Percentiles rank a stretch among this genome's conserved stretches.
These are phyloP conservation scores for Paracoccidioides brasiliensis DNA, from an alignment of 2,329 filamentous ascomycete species.

Conservation along the genomic window DNA sequence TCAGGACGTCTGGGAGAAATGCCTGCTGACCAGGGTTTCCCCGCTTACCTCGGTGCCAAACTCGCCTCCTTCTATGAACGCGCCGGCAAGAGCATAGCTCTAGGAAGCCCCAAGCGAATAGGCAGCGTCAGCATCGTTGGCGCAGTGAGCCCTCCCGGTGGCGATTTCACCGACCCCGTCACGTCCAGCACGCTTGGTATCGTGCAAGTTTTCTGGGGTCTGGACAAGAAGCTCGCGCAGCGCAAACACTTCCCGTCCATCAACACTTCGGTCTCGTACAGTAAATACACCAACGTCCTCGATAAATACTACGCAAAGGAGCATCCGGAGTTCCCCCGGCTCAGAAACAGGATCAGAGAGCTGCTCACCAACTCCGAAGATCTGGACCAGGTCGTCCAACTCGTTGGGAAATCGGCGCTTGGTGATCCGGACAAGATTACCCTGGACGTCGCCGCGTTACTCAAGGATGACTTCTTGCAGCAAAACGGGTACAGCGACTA, in stretches of 20 bases:
- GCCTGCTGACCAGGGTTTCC: conserved; percentile 99
- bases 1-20: conserved; percentile 98
- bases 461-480: conserved; percentile 98
- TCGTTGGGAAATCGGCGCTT: conserved; percentile 92
- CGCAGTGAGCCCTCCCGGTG: conserved; percentile 90
- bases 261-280: conserved; percentile 90
- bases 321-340: conserved; percentile 82
- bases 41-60: conserved; percentile 91
- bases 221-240: conserved; percentile 98
- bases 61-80: conserved; percentile 98
- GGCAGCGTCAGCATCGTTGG: conserved; percentile 97
- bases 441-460: conserved; percentile 72
- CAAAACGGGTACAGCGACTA: conserved; percentile 99
- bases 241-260: conserved; percentile 98
- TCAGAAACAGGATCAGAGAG: conserved; percentile 87
- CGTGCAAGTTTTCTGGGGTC: conserved; percentile 98
- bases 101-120: conserved; percentile 77
- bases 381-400: conserved; percentile 93
- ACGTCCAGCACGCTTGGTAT: conserved; percentile 89
- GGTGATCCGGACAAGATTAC: conserved; percentile 98
- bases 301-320: conserved; percentile 93
- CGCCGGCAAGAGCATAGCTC: conserved; percentile 70
- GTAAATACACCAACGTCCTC: conserved; percentile 81
- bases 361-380: conserved; percentile 91
- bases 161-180: conserved; percentile 98